phyloP scores from a whole-genome alignment of 2,329 filamentous ascomycete species.

The Diaporthe citriasiana region DNA sequence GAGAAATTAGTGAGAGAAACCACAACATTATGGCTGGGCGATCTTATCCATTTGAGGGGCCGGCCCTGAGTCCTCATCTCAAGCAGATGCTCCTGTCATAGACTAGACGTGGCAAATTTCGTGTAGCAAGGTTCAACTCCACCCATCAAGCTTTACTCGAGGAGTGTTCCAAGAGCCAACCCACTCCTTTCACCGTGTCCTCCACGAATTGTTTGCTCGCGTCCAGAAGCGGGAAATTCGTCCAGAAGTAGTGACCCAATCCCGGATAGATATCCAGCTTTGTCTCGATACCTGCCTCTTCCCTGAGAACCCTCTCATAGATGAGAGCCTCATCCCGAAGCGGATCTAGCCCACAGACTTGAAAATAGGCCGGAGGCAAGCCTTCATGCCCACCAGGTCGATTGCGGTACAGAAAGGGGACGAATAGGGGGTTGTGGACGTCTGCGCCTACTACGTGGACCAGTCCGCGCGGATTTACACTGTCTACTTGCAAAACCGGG shows the following conservation, averaged over 20 bases:
- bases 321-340: slow-evolving; percentile 65
- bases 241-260: slow-evolving; percentile 49
- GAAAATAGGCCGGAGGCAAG: slow-evolving; percentile 63
- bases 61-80: too few relatives aligned
- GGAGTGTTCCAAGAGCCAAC: slow-evolving; percentile 46
- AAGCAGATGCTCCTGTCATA: not conserved
- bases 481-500: slow-evolving; percentile 43
- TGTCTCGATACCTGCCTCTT: slow-evolving; percentile 57
- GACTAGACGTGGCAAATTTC: not conserved
- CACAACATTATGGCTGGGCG: not conserved
- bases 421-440: slow-evolving; percentile 1
- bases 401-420: slow-evolving; percentile 29
- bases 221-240: slow-evolving; percentile 46
- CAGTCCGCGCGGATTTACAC: not conserved
- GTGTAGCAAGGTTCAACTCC: not conserved
- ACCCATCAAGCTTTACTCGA: not conserved
- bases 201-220: slow-evolving; percentile 47
- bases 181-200: slow-evolving; percentile 47
- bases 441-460: slow-evolving; percentile 13
- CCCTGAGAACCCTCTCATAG: slow-evolving; percentile 61
- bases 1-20: too few relatives aligned
- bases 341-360: slow-evolving; percentile 65
- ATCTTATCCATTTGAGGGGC: not conserved
- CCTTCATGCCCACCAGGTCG: slow-evolving; percentile 44
- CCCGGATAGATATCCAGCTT: slow-evolving; percentile 53